Conservation (phyloP, 2,329 filamentous ascomycete species). For the Geoglossum cookeanum region DNA sequence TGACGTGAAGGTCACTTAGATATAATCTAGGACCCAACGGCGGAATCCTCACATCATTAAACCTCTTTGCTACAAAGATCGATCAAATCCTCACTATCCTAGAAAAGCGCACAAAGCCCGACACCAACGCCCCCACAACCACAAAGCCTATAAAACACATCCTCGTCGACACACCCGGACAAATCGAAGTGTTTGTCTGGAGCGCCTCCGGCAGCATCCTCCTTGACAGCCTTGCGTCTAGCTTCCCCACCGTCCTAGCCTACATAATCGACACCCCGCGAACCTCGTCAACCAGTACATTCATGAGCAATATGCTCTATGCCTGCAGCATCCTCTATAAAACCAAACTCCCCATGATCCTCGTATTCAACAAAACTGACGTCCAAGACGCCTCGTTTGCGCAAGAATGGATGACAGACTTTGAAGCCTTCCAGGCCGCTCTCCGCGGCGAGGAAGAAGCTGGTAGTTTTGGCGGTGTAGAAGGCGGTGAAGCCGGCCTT, state of each 20-base stretch:
- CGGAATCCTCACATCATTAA: conserved; percentile 85
- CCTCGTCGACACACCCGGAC: conserved; percentile 84
- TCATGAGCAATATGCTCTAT: conserved; percentile 99
- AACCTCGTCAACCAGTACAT: conserved; percentile 81
- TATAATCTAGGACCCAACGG: conserved; percentile 85
- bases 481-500: conserved; percentile 37
- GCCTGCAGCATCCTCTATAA: conserved; percentile 98
- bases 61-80: conserved; percentile 94
- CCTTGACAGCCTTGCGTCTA: conserved; percentile 77
- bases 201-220: conserved; percentile 88
- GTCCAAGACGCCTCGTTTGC: conserved; percentile 81
- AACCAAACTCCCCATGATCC: conserved; percentile 93
- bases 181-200: conserved; percentile 99
- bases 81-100: conserved; percentile 81
- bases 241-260: conserved; percentile 90
- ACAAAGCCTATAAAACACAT: conserved; percentile 57
- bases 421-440: conserved; percentile 83
- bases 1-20: conserved; percentile 3
- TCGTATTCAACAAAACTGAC: conserved; percentile 98
- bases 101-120: conserved; percentile 64
- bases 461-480: conserved; percentile 55
- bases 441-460: conserved; percentile 60
- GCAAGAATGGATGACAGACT: conserved; percentile 99
- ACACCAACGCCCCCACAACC: conserved; percentile 31
- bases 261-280: conserved; percentile 96